Percentiles rank a stretch among this genome's conserved stretches.
phyloP scores from a whole-genome alignment of 1,139 yeast species.

The Blastobotrys capitulatus region DNA sequence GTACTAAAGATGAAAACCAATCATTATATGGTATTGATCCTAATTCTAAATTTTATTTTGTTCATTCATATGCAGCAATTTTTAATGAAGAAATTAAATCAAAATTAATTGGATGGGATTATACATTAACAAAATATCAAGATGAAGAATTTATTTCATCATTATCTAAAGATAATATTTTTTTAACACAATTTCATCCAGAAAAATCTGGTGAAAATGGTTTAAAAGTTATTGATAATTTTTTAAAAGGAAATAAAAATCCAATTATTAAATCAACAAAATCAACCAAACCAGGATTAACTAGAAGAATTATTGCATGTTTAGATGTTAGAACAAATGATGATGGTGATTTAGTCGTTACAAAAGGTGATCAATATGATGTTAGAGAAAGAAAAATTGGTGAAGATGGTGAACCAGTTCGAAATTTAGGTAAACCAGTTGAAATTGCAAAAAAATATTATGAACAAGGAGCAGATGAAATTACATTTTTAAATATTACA shows the following conservation, averaged over 20 bases:
- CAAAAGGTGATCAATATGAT: conserved; percentile 97
- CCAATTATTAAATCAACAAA: conserved; percentile 5
- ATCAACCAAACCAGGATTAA: conserved; percentile 47
- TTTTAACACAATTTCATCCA: conserved; percentile 97
- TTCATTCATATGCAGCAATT: conserved; percentile 85
- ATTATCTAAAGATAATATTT: conserved; percentile 62
- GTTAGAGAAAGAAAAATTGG: conserved; percentile 65
- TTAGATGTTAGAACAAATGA: conserved; percentile 95
- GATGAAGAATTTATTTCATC: conserved; percentile 84
- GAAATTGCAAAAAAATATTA: conserved; percentile 87
- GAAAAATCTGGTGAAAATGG: conserved; percentile 95
- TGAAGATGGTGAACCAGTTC: conserved; percentile 49
- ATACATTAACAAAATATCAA: conserved; percentile 71
- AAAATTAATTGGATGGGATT: conserved; percentile 61
- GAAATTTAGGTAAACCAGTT: conserved; percentile 94
- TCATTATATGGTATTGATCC: conserved; percentile 61
- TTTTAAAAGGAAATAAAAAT: conserved; percentile 49
- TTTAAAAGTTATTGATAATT: conserved; percentile 63
- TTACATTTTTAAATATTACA: conserved; percentile 89
- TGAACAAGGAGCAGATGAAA: conserved; percentile 93
- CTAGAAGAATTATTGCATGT: conserved; percentile 91
- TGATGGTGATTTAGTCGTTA: conserved; percentile 88
- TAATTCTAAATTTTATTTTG: conserved; percentile 76
- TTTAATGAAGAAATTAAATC: conserved; percentile 31
- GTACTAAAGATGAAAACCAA: neutral